Percentiles rank a stretch among this genome's conserved stretches.
phyloP scores from a whole-genome alignment of 129 eudicot genomes.

The Ambrosia trifida region DNA sequence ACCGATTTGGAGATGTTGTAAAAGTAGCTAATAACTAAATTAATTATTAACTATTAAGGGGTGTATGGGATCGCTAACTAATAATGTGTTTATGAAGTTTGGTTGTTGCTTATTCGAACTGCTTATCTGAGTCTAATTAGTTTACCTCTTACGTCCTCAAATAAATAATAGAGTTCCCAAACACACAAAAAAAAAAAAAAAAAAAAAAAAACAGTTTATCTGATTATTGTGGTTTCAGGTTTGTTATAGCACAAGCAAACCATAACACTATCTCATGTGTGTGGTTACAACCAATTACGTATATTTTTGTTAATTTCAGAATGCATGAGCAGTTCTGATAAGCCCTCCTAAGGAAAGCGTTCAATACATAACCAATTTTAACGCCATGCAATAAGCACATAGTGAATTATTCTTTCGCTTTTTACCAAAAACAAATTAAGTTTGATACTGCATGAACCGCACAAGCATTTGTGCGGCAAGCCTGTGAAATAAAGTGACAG shows the following conservation, averaged over 20 bases:
- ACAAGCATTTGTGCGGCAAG: too few relatives aligned
- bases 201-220: neutral
- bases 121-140: neutral
- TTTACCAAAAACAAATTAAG: too few relatives aligned
- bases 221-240: neutral
- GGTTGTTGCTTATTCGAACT: neutral
- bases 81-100: neutral
- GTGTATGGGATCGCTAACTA: neutral
- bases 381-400: too few relatives aligned
- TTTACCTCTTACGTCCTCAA: neutral
- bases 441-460: too few relatives aligned
- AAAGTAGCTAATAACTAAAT: slow-evolving; percentile 3
- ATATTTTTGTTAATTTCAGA: neutral
- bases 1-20: neutral
- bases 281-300: neutral
- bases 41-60: neutral
- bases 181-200: too few relatives aligned
- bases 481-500: too few relatives aligned
- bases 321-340: neutral
- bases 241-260: neutral
- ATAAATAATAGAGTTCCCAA: neutral
- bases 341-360: neutral
- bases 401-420: too few relatives aligned
- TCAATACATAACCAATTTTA: too few relatives aligned
- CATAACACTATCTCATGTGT: neutral